Conservation (phyloP, 2,329 filamentous ascomycete species). For the Calonectria leucothoes region DNA sequence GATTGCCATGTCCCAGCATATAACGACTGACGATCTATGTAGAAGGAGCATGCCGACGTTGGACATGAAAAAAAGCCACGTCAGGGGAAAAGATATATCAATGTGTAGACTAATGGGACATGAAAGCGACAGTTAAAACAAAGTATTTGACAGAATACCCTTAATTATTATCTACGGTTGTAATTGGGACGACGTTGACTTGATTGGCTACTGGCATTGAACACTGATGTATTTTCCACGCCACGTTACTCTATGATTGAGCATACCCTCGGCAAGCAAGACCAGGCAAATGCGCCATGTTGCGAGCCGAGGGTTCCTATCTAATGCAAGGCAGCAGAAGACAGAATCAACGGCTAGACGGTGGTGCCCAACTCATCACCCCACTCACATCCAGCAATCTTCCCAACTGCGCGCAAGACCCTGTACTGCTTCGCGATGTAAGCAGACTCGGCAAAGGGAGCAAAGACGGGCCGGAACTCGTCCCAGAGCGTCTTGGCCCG, state of each 20-base stretch:
- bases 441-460: not conserved
- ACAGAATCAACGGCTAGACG: too few species aligned
- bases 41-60: conserved; percentile 29
- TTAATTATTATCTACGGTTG: not conserved
- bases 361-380: too few species aligned
- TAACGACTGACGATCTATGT: conserved; percentile 32
- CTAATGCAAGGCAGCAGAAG: too few species aligned
- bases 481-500: not conserved
- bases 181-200: not conserved
- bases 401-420: not conserved
- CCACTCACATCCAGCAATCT: too few species aligned
- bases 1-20: conserved; percentile 32
- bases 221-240: too few species aligned
- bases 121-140: conserved; percentile 14
- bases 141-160: not conserved
- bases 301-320: too few species aligned
- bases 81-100: conserved; percentile 11
- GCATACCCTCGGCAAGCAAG: too few species aligned
- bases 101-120: conserved; percentile 25
- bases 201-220: not conserved
- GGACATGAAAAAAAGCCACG: conserved; percentile 9
- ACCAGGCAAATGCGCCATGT: too few species aligned
- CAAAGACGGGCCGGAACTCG: not conserved
- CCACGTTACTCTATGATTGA: too few species aligned
- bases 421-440: not conserved